Evolutionary conservation across 2,329 filamentous ascomycete species (phyloP).

Genomic region (Aaosphaeria pasadenensis): DNA sequence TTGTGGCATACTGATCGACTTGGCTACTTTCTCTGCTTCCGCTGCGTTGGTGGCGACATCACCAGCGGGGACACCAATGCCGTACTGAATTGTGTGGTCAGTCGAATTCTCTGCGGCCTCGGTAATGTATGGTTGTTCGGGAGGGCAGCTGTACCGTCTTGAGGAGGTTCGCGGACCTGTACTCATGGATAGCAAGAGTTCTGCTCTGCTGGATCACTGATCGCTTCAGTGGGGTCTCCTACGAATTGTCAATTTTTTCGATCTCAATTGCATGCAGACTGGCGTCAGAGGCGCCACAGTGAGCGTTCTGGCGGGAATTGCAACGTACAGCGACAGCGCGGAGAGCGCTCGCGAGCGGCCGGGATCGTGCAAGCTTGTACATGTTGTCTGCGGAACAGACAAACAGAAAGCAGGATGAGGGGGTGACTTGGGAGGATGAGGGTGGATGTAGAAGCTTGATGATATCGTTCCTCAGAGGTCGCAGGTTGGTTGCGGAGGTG

Average conservation of each 20-base stretch:
- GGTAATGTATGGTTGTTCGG: slow-evolving; percentile 3
- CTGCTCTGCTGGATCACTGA: slow-evolving; percentile 74
- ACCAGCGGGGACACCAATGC: slow-evolving; percentile 88
- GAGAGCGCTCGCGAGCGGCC: slow-evolving; percentile 76
- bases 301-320: slow-evolving; percentile 10
- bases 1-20: slow-evolving; percentile 67
- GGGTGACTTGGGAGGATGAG: slow-evolving; percentile 18
- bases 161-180: slow-evolving; percentile 90
- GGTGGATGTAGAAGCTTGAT: slow-evolving; percentile 16
- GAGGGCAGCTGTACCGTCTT: slow-evolving; percentile 51
- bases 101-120: too few relatives aligned
- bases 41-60: slow-evolving; percentile 76
- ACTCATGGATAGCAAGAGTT: slow-evolving; percentile 96
- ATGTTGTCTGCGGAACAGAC: slow-evolving; percentile 53
- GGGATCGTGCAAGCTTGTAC: slow-evolving; percentile 79
- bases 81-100: slow-evolving; percentile 64
- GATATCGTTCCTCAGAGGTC: slow-evolving; percentile 14
- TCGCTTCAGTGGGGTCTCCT: slow-evolving; percentile 56
- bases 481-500: slow-evolving; percentile 22
- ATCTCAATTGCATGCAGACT: slow-evolving; percentile 20
- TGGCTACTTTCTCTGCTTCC: slow-evolving; percentile 90
- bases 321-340: slow-evolving; percentile 70
- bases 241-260: slow-evolving; percentile 26
- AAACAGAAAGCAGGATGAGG: slow-evolving; percentile 21
- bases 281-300: slow-evolving; percentile 27